Conservation (phyloP, 495 filamentous ascomycete genomes). For the Penicillium longicatenatum region DNA sequence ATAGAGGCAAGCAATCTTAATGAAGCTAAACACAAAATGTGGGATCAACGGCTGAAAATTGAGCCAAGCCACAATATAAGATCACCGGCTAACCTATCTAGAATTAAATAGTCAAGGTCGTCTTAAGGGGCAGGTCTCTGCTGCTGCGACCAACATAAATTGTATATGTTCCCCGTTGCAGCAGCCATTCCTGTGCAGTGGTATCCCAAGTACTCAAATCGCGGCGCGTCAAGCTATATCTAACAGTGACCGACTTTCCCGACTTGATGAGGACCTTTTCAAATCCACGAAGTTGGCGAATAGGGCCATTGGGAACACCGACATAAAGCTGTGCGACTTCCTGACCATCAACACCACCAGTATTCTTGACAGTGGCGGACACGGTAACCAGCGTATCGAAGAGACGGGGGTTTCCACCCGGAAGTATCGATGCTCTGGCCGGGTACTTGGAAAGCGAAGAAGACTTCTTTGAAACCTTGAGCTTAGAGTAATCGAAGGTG, state of each 20-base stretch:
- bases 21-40: too few relatives aligned
- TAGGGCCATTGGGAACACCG: slow-evolving; percentile 45
- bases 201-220: slow-evolving; percentile 72
- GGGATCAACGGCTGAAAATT: too few relatives aligned
- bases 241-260: slow-evolving; percentile 45
- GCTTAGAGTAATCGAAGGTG: slow-evolving; percentile 64
- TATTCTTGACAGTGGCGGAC: slow-evolving; percentile 53
- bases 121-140: slow-evolving; percentile 21
- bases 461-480: slow-evolving; percentile 21
- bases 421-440: slow-evolving; percentile 29
- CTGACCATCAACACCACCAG: slow-evolving; percentile 49
- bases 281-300: slow-evolving; percentile 66
- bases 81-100: not conserved
- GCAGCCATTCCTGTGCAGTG: slow-evolving; percentile 58
- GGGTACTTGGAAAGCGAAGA: slow-evolving; percentile 6
- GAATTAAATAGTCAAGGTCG: slow-evolving; percentile 8
- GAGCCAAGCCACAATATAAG: not conserved
- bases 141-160: slow-evolving; percentile 63
- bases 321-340: slow-evolving; percentile 65
- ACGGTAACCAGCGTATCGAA: slow-evolving; percentile 59
- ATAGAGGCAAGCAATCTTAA: too few relatives aligned
- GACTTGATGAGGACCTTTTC: slow-evolving; percentile 54
- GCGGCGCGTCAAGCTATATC: slow-evolving; percentile 59
- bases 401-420: slow-evolving; percentile 60
- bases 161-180: slow-evolving; percentile 42